Conservation (phyloP, 1,139 yeast species). For the Geotrichum australiense region DNA sequence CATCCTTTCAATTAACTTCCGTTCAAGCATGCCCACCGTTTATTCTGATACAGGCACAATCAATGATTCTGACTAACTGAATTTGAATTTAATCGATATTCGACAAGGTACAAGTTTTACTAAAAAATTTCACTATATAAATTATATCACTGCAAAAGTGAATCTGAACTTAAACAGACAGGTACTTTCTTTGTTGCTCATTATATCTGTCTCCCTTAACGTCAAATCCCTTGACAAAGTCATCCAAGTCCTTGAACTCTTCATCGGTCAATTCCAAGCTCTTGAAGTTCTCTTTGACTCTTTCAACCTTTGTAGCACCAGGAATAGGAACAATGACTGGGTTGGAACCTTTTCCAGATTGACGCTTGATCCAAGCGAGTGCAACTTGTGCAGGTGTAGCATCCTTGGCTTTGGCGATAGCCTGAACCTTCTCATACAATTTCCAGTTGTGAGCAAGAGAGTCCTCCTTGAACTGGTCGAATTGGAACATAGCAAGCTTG, state of each 20-base stretch:
- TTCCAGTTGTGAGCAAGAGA: conserved; percentile 46
- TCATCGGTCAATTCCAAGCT: conserved; percentile 42
- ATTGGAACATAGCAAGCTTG: conserved; percentile 59
- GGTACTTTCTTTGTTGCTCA: conserved; percentile 15
- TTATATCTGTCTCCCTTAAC: conserved; percentile 50
- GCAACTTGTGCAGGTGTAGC: conserved; percentile 64
- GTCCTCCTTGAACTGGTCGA: conserved; percentile 58
- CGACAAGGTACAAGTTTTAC: no score
- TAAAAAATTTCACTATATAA: no score
- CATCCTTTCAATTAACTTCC: no score
- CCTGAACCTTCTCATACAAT: conserved; percentile 43
- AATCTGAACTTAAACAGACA: conserved; percentile 6
- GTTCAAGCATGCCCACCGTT: no score
- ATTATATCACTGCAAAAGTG: no score
- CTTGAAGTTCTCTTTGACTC: conserved; percentile 54
- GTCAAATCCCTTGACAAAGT: conserved; percentile 37
- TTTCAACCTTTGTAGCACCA: conserved; percentile 53
- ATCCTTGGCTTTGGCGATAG: conserved; percentile 40
- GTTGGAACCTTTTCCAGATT: conserved; percentile 40
- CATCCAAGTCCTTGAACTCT: conserved; percentile 43
- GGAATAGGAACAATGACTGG: conserved; percentile 72
- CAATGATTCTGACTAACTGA: no score
- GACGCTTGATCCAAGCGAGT: conserved; percentile 56
- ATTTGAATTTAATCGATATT: no score
- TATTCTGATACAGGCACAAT: no score